Percentiles rank a stretch among this genome's conserved stretches.
Conservation (phyloP, 2,329 filamentous ascomycete genomes). For the Neodidymelliopsis sp. region DNA sequence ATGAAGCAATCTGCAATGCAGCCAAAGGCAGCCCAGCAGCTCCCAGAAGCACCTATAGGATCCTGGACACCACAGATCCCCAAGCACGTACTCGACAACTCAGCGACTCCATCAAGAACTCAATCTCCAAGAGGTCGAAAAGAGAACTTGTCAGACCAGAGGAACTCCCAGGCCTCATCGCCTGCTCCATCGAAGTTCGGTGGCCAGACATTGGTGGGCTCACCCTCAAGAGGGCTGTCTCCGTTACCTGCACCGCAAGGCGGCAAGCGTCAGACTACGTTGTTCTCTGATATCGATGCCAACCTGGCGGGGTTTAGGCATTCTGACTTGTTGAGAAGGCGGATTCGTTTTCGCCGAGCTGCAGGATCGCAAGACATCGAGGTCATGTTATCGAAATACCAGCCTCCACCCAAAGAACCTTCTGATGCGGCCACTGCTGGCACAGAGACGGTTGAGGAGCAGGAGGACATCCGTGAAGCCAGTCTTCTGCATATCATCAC, state of each 20-base stretch:
- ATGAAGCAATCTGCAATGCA: constrained; percentile 42
- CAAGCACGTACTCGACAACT: constrained; percentile 43
- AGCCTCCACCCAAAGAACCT: constrained; percentile 43
- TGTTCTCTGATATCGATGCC: constrained; percentile 46
- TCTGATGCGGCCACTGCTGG: constrained; percentile 24
- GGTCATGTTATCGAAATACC: constrained; percentile 46
- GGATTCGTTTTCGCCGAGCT: constrained; percentile 44
- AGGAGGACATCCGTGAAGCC: constrained; percentile 49
- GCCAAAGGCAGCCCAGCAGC: constrained; percentile 31
- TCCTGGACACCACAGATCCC: constrained; percentile 49
- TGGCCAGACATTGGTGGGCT: constrained; percentile 38
- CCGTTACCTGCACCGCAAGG: constrained; percentile 39
- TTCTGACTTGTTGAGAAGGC: constrained; percentile 44
- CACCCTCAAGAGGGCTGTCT: constrained; percentile 38
- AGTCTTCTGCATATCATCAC: constrained; percentile 59
- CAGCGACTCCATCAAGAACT: constrained; percentile 41
- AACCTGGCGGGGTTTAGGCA: constrained; percentile 41
- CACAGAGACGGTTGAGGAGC: constrained; percentile 25
- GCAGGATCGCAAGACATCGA: constrained; percentile 37
- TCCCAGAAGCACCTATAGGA: constrained; percentile 38
- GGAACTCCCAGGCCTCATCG: constrained; percentile 31
- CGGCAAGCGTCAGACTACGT: constrained; percentile 40
- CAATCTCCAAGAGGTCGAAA: constrained; percentile 48
- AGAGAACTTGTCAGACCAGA: constrained; percentile 36
- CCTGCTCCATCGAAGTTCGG: constrained; percentile 38